A percentile compares a stretch with the other conserved stretches of the same genome.
phyloP scores from a whole-genome alignment of 768 basidiomycete genomes.

The Boletus rubescentipes region DNA sequence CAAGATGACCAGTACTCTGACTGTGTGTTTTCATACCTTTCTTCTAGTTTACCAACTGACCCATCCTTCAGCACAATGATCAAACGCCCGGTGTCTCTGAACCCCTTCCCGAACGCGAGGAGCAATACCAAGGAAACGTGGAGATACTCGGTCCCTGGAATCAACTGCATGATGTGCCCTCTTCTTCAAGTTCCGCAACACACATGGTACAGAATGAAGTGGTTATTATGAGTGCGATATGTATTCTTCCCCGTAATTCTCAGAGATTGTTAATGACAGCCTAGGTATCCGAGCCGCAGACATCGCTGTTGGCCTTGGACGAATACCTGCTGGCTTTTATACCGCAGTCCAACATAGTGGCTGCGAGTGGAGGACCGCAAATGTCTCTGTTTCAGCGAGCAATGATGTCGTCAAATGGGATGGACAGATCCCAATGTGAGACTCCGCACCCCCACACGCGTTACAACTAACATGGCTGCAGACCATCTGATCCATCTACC shows the following conservation, averaged over 20 bases:
- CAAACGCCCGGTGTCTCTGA: not conserved
- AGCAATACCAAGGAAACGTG: not conserved
- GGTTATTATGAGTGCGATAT: not conserved
- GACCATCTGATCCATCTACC: no score
- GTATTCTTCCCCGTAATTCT: not conserved
- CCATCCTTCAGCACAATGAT: not conserved
- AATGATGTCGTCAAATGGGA: not conserved
- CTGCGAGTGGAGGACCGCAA: not conserved
- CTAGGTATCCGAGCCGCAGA: not conserved
- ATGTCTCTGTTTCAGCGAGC: not conserved
- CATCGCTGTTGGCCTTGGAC: not conserved
- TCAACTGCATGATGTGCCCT: not conserved
- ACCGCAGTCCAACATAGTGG: not conserved
- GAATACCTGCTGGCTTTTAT: not conserved
- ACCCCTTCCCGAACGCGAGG: not conserved
- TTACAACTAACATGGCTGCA: no score
- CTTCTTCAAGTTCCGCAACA: not conserved
- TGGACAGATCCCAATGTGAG: constrained; percentile 1
- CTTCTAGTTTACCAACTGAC: not conserved
- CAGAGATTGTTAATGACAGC: not conserved
- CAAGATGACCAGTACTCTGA: not conserved
- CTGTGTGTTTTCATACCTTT: not conserved
- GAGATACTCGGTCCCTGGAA: not conserved
- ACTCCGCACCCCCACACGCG: no score
- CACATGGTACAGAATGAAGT: not conserved